These are phyloP conservation scores for Tolypocladium sp. DNA, from an alignment of 2,329 filamentous ascomycete genomes.

Conservation along the genomic window DNA sequence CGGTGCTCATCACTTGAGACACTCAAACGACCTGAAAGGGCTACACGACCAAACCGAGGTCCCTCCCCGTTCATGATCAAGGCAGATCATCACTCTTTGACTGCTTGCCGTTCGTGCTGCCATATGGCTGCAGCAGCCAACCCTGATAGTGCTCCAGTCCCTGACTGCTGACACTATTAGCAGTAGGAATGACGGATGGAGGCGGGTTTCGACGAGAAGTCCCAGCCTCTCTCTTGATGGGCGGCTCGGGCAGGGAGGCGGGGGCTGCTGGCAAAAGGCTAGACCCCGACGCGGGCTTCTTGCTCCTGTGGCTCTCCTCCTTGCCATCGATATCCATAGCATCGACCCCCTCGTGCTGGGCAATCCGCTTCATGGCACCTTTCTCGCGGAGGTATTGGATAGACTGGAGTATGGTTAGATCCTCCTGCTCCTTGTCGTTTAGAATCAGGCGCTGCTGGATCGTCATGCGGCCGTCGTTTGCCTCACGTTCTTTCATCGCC, in stretches of 20 bases:
- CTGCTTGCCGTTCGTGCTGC: slow-evolving; percentile 19
- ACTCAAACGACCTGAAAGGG: background rate
- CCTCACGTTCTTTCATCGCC: slow-evolving; percentile 53
- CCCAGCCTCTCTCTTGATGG: slow-evolving; percentile 21
- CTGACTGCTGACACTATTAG: slow-evolving; percentile 20
- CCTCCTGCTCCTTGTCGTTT: slow-evolving; percentile 61
- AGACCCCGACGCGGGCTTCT: slow-evolving; percentile 6
- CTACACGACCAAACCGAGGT: background rate
- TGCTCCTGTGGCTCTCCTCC: slow-evolving; percentile 8
- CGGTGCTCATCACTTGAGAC: background rate
- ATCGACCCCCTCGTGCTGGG: slow-evolving; percentile 5
- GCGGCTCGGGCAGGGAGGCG: slow-evolving; percentile 25
- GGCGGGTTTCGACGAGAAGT: slow-evolving; percentile 18
- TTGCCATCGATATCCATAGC: slow-evolving; percentile 2
- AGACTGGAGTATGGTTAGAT: slow-evolving; percentile 55
- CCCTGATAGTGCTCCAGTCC: slow-evolving; percentile 25
- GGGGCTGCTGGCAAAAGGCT: slow-evolving; percentile 28
- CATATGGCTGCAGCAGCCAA: slow-evolving; percentile 27
- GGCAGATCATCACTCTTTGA: slow-evolving; percentile 23
- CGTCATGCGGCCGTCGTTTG: slow-evolving; percentile 56
- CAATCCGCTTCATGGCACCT: slow-evolving; percentile 34
- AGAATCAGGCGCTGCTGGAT: slow-evolving; percentile 56
- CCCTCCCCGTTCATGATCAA: slow-evolving; percentile 4
- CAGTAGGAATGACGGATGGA: slow-evolving; percentile 17
- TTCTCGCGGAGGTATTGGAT: slow-evolving; percentile 56